A percentile compares a stretch with the other conserved stretches of the same genome.
phyloP scores from a whole-genome alignment of 1,139 yeast genomes.

The Yamadazyma membranifaciens region DNA sequence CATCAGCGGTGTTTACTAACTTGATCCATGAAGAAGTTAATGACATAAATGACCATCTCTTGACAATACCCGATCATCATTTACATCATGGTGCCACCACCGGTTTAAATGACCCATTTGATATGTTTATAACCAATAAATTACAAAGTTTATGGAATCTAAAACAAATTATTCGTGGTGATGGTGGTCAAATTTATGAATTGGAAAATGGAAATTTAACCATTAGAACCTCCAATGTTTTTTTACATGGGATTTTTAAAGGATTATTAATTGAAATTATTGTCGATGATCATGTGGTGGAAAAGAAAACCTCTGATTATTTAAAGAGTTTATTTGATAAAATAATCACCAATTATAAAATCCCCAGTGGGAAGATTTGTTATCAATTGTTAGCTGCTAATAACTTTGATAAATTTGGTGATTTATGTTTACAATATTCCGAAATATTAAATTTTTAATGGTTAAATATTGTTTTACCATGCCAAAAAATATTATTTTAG shows the following conservation, averaged over 20 bases:
- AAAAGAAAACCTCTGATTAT: slow-evolving; percentile 13
- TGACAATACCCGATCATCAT: slow-evolving; percentile 37
- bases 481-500: neutral
- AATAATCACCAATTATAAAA: slow-evolving; percentile 35
- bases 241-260: slow-evolving; percentile 71
- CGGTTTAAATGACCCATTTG: slow-evolving; percentile 51
- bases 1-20: slow-evolving; percentile 45
- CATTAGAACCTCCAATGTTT: slow-evolving; percentile 67
- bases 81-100: slow-evolving; percentile 46
- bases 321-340: slow-evolving; percentile 23
- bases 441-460: slow-evolving; percentile 41
- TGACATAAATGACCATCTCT: slow-evolving; percentile 18
- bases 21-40: slow-evolving; percentile 36
- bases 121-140: slow-evolving; percentile 49
- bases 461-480: too few species aligned
- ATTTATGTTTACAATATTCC: slow-evolving; percentile 47
- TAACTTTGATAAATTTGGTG: slow-evolving; percentile 36
- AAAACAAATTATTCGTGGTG: slow-evolving; percentile 73
- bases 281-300: slow-evolving; percentile 19
- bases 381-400: slow-evolving; percentile 29
- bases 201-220: slow-evolving; percentile 45
- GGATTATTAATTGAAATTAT: slow-evolving; percentile 67
- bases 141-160: slow-evolving; percentile 71
- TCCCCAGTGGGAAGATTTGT: slow-evolving; percentile 42
- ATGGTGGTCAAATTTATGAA: slow-evolving; percentile 67